Evolutionary conservation across 495 filamentous ascomycete genomes (phyloP).

Genomic region (Hypomontagnella submonticulosa): DNA sequence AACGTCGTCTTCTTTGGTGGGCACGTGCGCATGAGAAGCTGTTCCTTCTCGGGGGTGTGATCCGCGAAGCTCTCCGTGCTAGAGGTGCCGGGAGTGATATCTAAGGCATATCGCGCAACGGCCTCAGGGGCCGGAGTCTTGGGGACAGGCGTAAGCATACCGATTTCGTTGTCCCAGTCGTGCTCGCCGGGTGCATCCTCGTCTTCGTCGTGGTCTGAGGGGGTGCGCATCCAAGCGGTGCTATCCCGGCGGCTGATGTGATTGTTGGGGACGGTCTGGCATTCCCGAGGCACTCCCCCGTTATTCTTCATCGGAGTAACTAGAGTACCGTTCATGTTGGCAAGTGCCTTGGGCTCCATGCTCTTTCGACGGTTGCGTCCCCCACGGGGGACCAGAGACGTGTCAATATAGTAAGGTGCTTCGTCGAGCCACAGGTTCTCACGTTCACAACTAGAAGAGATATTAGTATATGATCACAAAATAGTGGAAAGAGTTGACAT

Average conservation of each 20-base stretch:
- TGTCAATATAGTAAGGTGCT: constrained; percentile 75
- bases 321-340: constrained; percentile 76
- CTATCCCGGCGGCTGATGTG: constrained; percentile 60
- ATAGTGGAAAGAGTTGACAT: constrained; percentile 52
- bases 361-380: constrained; percentile 84
- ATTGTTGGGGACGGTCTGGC: constrained; percentile 57
- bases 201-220: constrained; percentile 55
- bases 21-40: constrained; percentile 75
- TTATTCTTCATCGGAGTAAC: constrained; percentile 55
- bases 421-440: constrained; percentile 82
- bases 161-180: constrained; percentile 48
- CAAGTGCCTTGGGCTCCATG: constrained; percentile 86
- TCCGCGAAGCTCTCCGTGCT: constrained; percentile 30
- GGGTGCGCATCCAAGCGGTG: constrained; percentile 61
- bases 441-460: constrained; percentile 72
- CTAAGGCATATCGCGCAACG: constrained; percentile 56
- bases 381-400: constrained; percentile 76
- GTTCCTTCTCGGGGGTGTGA: constrained; percentile 50
- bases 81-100: constrained; percentile 52
- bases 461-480: constrained; percentile 32
- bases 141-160: constrained; percentile 61
- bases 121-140: constrained; percentile 64
- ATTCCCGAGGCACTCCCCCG: constrained; percentile 49
- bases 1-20: constrained; percentile 71
- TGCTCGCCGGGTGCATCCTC: constrained; percentile 50